Evolutionary conservation across 140 eudicot species (phyloP).

Genomic region (Ambrosia hybrid): DNA sequence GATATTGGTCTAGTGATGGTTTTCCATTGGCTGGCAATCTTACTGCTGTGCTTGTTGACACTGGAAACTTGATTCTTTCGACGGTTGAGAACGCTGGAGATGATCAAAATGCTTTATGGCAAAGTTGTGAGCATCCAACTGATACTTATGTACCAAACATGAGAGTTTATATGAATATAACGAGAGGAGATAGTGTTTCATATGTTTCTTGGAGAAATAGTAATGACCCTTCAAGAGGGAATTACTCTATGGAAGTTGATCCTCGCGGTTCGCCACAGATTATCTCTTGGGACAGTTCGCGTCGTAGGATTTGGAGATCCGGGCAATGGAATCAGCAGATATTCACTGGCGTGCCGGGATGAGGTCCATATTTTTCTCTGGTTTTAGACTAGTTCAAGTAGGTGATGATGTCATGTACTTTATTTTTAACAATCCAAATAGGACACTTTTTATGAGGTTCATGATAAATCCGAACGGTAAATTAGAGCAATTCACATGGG

Average conservation of each 20-base stretch:
- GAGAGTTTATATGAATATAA: constrained; percentile 40
- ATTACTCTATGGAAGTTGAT: constrained; percentile 51
- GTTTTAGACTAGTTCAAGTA: constrained; percentile 43
- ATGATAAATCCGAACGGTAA: constrained; percentile 45
- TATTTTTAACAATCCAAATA: constrained; percentile 34
- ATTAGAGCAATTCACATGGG: constrained; percentile 47
- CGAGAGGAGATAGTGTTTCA: constrained; percentile 27
- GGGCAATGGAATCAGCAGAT: constrained; percentile 62
- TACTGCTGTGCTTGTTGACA: constrained; percentile 44
- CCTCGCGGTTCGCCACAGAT: constrained; percentile 66
- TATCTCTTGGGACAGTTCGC: constrained; percentile 45
- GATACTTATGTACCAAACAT: constrained; percentile 66
- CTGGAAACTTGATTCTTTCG: constrained; percentile 51
- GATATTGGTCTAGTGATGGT: constrained; percentile 45
- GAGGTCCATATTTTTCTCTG: constrained; percentile 39
- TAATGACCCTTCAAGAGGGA: constrained; percentile 62
- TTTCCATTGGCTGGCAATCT: constrained; percentile 30
- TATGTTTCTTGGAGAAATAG: constrained; percentile 58
- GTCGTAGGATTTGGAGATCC: constrained; percentile 61
- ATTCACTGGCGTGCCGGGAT: constrained; percentile 53
- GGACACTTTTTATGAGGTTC: constrained; percentile 35
- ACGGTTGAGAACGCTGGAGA: constrained; percentile 18
- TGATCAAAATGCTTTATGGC: constrained; percentile 37
- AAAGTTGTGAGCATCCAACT: constrained; percentile 55
- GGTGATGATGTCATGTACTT: constrained; percentile 41